Evolutionary conservation across 768 basidiomycete genomes (phyloP), one percentile per base, ranked within the genome.

Genomic region (Termitomyces sp.): DNA sequence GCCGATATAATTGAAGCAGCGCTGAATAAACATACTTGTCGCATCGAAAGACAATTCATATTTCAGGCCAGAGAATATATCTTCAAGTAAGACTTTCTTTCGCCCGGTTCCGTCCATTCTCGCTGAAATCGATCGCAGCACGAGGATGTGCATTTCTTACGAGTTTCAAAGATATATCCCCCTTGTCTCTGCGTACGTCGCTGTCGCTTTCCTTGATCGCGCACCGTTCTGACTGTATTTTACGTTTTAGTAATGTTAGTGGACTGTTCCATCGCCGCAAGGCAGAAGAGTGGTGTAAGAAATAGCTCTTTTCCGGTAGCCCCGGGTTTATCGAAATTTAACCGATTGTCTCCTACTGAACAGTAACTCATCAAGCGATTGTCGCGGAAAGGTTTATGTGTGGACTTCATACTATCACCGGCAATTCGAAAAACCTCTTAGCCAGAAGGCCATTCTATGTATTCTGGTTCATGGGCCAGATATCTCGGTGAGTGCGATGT

Each of bases 391-490:
- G 83, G 35, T 77, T 85, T 32, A 83, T 87, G 76, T 70, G 73
- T 33, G 86, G 84, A 9, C 72, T 89, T 47, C 78, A 81, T 56
- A 78, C 79, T 2, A 78, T 89, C 62, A 88, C 88, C 9, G 86
- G 85, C 16, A 76, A 78, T 61, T 67, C 75, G 28, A 74, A 68
- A 43, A 79, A 82, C 60, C 68, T 77, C 35, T 70, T 90, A 26
- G 73, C 82, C 3, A 75, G 80, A 16, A 74, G 87, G 57, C 88
- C 88, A 10, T 87, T 86, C 67, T 87, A 83, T 67, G 76, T 83
- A 26, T 87, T 87, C 68, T 89, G 87, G 87, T 88, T 90, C 67
- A 86, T 88, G 85, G 79, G 79, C 23, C 86, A 89, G 70, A 80
- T 89, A 55, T 77, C 75, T 67, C 79, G 83, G 85, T 82, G 58